These are phyloP conservation scores for Emericellopsis cladophorae DNA, from an alignment of 2,329 filamentous ascomycete genomes.

Conservation along the genomic window DNA sequence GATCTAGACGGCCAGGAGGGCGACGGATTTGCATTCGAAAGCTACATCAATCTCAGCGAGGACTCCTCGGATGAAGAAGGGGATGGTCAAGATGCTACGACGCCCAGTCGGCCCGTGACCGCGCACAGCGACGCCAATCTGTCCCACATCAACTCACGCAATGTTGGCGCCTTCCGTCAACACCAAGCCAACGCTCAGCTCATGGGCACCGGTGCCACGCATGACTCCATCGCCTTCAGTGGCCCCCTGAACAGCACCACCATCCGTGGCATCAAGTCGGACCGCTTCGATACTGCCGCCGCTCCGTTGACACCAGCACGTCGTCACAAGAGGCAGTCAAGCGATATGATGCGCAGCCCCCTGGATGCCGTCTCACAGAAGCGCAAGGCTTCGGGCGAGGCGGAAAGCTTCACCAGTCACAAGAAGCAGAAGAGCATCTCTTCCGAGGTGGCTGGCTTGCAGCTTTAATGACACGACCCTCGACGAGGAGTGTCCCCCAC, in stretches of 20 bases:
- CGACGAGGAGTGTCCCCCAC: neutral
- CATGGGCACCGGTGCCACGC: slow-evolving; percentile 47
- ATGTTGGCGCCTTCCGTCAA: slow-evolving; percentile 67
- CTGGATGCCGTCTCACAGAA: slow-evolving; percentile 36
- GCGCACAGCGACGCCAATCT: slow-evolving; percentile 31
- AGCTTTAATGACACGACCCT: slow-evolving; percentile 19
- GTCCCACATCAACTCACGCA: slow-evolving; percentile 51
- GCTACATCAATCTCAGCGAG: slow-evolving; percentile 54
- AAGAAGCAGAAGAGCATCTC: slow-evolving; percentile 48
- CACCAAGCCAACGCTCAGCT: slow-evolving; percentile 51
- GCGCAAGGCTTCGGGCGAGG: slow-evolving; percentile 38
- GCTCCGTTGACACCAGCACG: slow-evolving; percentile 57
- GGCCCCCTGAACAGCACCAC: slow-evolving; percentile 47
- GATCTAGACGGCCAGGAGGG: neutral
- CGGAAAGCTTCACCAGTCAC: slow-evolving; percentile 21
- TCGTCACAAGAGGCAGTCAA: slow-evolving; percentile 37
- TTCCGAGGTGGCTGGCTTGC: slow-evolving; percentile 33
- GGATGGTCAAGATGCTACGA: slow-evolving; percentile 26
- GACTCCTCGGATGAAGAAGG: slow-evolving; percentile 48
- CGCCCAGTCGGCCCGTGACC: slow-evolving; percentile 36
- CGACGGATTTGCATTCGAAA: neutral
- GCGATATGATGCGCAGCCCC: slow-evolving; percentile 34
- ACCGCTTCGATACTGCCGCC: slow-evolving; percentile 52
- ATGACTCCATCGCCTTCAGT: slow-evolving; percentile 50
- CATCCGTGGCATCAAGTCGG: slow-evolving; percentile 50